A percentile compares a stretch with the other conserved stretches of the same genome.
These are phyloP conservation scores for Paramecium tetraurelia DNA, from an alignment of 73 alveolate species.

Conservation along the genomic window DNA sequence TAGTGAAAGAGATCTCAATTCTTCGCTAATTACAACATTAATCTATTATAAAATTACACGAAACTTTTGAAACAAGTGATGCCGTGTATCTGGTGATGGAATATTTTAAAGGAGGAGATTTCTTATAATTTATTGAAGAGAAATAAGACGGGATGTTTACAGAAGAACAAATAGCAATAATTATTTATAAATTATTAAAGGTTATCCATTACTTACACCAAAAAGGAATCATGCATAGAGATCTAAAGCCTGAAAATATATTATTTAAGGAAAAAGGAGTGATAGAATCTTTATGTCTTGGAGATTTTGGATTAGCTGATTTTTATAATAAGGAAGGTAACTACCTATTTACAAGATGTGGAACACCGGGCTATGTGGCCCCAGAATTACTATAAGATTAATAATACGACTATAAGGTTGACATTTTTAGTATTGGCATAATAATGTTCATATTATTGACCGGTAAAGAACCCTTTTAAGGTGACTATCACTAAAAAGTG, in stretches of 20 bases:
- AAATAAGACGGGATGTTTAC: constrained; percentile 9
- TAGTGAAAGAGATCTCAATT: not conserved
- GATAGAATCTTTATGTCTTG: constrained; percentile 73
- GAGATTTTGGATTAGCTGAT: constrained; percentile 80
- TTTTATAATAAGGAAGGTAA: constrained; percentile 35
- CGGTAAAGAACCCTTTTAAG: not conserved
- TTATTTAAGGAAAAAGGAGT: constrained; percentile 70
- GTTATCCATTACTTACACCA: constrained; percentile 68
- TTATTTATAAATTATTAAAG: constrained; percentile 25
- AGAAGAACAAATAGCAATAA: constrained; percentile 22
- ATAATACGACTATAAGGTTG: constrained; percentile 54
- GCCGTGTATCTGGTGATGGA: constrained; percentile 37
- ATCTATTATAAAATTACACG: constrained; percentile 44
- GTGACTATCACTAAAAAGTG: not conserved
- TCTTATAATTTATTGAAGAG: not conserved
- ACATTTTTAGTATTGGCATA: not conserved
- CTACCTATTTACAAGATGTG: constrained; percentile 74
- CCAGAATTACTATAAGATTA: constrained; percentile 91
- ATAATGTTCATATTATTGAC: not conserved
- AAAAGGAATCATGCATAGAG: constrained; percentile 81
- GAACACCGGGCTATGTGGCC: constrained; percentile 97
- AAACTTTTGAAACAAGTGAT: constrained; percentile 51
- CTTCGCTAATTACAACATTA: constrained; percentile 10
- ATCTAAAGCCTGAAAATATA: constrained; percentile 84
- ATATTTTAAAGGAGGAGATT: constrained; percentile 54